Evolutionary conservation across 73 alveolate genomes (phyloP).

Genomic region (Blepharisma stoltei): DNA sequence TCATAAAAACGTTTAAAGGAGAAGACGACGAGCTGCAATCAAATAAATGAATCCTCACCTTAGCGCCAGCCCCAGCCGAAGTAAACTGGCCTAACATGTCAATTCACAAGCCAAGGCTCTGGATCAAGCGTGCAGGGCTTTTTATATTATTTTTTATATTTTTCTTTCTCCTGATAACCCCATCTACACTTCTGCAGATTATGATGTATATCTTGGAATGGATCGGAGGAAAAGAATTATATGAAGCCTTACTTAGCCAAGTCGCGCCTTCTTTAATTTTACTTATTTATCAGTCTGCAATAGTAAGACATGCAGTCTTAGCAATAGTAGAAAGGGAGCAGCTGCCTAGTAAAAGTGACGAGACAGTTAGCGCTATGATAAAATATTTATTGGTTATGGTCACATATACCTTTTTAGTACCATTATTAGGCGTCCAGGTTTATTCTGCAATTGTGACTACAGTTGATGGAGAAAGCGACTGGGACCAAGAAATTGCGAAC

Average conservation of each 20-base stretch:
- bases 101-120: neutral
- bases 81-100: slow-evolving; percentile 23
- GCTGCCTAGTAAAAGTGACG: neutral
- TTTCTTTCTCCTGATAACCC: slow-evolving; percentile 20
- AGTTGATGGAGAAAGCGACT: neutral
- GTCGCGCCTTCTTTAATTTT: slow-evolving; percentile 1
- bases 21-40: neutral
- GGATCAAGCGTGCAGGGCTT: neutral
- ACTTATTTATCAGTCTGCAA: slow-evolving; percentile 21
- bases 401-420: slow-evolving; percentile 22
- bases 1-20: neutral
- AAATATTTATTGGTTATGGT: slow-evolving; percentile 17
- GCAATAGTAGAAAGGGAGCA: slow-evolving; percentile 3
- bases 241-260: neutral
- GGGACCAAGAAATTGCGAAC: neutral
- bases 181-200: neutral
- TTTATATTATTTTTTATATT: neutral
- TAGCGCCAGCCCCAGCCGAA: slow-evolving; percentile 24
- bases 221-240: neutral
- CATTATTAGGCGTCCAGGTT: slow-evolving; percentile 14
- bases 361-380: slow-evolving; percentile 1
- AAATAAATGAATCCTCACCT: neutral
- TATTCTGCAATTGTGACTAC: neutral
- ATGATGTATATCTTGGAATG: slow-evolving; percentile 2
- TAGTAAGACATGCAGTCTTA: slow-evolving; percentile 12